Conservation (phyloP, 2,329 filamentous ascomycete genomes). For the Chaetoscypha palmicola region DNA sequence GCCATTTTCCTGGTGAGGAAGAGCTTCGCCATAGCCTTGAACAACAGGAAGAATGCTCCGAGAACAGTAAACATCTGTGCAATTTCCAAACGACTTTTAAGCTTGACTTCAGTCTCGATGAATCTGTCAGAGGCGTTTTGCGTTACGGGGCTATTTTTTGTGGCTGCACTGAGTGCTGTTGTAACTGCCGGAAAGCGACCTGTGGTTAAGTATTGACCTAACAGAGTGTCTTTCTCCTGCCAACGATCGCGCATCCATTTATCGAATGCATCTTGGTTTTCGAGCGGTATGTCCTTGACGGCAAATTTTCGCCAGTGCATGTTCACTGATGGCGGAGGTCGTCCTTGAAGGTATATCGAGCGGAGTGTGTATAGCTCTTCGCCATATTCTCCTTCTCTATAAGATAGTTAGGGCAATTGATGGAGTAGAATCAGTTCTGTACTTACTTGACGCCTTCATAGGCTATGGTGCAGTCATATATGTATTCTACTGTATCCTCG, state of each 20-base stretch:
- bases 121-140: slow-evolving; percentile 13
- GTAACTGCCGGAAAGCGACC: slow-evolving; percentile 74
- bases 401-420: neutral
- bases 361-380: slow-evolving; percentile 83
- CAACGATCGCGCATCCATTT: slow-evolving; percentile 79
- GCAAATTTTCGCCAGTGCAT: slow-evolving; percentile 91
- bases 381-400: slow-evolving; percentile 65
- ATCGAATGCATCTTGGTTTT: slow-evolving; percentile 69
- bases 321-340: slow-evolving; percentile 89
- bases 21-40: too few relatives aligned
- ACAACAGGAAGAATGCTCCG: too few relatives aligned
- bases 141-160: slow-evolving; percentile 7
- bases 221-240: slow-evolving; percentile 84
- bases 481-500: slow-evolving; percentile 66
- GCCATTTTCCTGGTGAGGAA: too few relatives aligned
- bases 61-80: too few relatives aligned
- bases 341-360: slow-evolving; percentile 82
- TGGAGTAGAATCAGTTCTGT: slow-evolving; percentile 4
- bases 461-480: slow-evolving; percentile 90
- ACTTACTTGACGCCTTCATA: slow-evolving; percentile 91
- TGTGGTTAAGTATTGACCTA: slow-evolving; percentile 74
- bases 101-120: slow-evolving; percentile 31
- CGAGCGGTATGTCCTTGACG: slow-evolving; percentile 71
- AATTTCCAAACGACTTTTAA: slow-evolving; percentile 28
- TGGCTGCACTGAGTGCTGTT: slow-evolving; percentile 13